These are phyloP conservation scores for Staphylotrichum tortipilum DNA, from an alignment of 495 filamentous ascomycete species.

Conservation along the genomic window DNA sequence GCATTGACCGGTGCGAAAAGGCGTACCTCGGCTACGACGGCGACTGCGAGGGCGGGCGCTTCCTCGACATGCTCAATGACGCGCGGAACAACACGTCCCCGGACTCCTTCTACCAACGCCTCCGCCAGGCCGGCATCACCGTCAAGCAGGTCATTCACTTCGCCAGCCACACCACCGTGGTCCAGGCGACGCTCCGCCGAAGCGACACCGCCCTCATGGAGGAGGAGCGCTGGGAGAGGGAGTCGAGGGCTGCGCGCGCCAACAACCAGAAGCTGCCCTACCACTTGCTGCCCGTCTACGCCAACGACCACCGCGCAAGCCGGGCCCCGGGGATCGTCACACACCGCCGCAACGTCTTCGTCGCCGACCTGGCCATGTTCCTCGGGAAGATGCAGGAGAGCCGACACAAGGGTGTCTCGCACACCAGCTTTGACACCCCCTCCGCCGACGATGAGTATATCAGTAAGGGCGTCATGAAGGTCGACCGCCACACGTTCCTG, in stretches of 20 bases:
- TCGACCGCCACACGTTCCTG: slow-evolving; percentile 5
- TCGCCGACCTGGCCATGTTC: background rate
- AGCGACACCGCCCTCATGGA: background rate
- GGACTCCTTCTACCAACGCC: background rate
- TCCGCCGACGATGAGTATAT: background rate
- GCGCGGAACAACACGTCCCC: background rate
- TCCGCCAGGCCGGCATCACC: background rate
- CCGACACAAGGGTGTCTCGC: too few species aligned
- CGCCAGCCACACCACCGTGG: background rate
- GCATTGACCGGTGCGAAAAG: background rate
- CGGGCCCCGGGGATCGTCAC: too few species aligned
- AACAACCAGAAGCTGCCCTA: too few species aligned
- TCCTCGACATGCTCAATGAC: background rate
- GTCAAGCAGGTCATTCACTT: slow-evolving; percentile 4
- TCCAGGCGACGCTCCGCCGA: background rate
- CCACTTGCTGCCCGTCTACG: too few species aligned
- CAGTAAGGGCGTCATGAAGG: slow-evolving; percentile 2
- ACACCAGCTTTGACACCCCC: too few species aligned
- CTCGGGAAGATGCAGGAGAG: too few species aligned
- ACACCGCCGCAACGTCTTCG: too few species aligned
- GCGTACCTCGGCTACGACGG: background rate
- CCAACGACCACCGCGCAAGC: too few species aligned
- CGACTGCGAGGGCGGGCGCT: background rate
- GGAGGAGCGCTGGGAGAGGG: too few species aligned
- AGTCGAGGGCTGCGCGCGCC: too few species aligned